Evolutionary conservation across 176 grass and related monocot species (phyloP), one percentile per base, ranked within the genome.

Genomic region (Chrysopogon serrulatus): DNA sequence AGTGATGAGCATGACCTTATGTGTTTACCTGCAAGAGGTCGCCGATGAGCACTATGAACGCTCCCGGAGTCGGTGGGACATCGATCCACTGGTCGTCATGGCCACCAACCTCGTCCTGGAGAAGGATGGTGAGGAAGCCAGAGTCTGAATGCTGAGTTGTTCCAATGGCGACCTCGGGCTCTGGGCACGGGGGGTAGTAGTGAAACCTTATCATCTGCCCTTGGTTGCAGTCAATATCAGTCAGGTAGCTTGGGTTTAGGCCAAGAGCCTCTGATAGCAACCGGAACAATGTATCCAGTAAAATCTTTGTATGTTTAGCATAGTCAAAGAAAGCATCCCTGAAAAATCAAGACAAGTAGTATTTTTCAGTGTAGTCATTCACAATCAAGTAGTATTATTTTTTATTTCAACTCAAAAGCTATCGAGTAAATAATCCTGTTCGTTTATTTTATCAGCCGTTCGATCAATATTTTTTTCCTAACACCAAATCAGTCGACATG

Each of bases 111-210:
- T 73, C 73, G 30, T 93, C 91, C 62, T 90, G 81, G 43, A 90
- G 87, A 66, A 93, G 81, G 26, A 90, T 12, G 0, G 87, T 87
- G 28, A 93, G 30, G 79, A 93, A 88, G 27, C 82, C 73, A 0
- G 81, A 14, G 28, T 93, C 88, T 0, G 88, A 82, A 85, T 93
- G 88, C 48, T 72, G 26, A 47, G 12, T 84, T 14, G 33, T 83
- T 1, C 89, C 92, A 5, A 89, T 76, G 14, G 92, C 84, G 14
- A 89, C 57, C 14, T 87, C 81, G 3, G 89, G 92, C 66, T 95
- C 73, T 0, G 87, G 90, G 59, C 92, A 95, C 11, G 89, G 90
- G 40, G 90, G 92, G 36, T 95, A 95, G 65, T 87, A 95, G 68
- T 95, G 92, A 42, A 74, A 87, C 16, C 84, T 24, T 6, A 92